Evolutionary conservation across 208 protist species (phyloP).

Genomic region (Leishmania guyanensis): DNA sequence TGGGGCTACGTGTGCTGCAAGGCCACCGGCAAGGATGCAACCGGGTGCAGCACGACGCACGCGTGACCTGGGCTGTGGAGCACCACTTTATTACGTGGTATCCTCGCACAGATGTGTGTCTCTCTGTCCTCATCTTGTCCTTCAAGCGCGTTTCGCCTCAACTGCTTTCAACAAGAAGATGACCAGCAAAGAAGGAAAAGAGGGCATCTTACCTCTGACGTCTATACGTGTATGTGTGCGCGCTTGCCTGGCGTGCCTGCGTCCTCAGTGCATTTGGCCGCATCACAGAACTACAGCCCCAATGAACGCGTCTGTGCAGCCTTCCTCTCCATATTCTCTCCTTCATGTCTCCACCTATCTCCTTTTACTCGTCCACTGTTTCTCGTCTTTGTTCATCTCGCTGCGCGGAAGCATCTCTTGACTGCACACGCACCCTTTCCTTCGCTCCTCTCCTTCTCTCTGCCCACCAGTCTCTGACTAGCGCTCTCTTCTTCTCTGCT

Average conservation of each 20-base stretch:
- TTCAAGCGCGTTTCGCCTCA: neutral
- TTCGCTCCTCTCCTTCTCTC: neutral
- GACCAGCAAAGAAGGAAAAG: neutral
- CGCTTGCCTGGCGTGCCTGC: too few species aligned
- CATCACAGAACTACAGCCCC: neutral
- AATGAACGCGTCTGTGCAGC: neutral
- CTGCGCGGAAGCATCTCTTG: conserved; percentile 1
- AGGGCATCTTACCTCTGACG: neutral
- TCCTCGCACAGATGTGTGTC: neutral
- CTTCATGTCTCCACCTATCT: neutral
- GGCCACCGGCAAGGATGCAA: conserved; percentile 47
- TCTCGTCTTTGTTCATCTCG: neutral
- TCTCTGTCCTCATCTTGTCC: conserved; percentile 1
- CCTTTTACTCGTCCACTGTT: neutral
- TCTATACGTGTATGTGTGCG: neutral
- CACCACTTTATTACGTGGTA: too few species aligned
- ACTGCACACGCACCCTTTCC: neutral
- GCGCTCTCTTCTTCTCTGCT: neutral
- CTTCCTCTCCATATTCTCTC: neutral
- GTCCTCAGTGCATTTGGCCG: neutral
- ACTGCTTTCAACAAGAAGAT: neutral
- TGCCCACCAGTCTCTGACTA: neutral
- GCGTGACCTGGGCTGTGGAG: neutral
- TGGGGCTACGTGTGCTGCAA: conserved; percentile 89
- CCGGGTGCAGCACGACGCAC: conserved; percentile 24